Base-by-base conservation (phyloP, 148 eudicot genomes). In the Polygonum maritimum region DNA sequence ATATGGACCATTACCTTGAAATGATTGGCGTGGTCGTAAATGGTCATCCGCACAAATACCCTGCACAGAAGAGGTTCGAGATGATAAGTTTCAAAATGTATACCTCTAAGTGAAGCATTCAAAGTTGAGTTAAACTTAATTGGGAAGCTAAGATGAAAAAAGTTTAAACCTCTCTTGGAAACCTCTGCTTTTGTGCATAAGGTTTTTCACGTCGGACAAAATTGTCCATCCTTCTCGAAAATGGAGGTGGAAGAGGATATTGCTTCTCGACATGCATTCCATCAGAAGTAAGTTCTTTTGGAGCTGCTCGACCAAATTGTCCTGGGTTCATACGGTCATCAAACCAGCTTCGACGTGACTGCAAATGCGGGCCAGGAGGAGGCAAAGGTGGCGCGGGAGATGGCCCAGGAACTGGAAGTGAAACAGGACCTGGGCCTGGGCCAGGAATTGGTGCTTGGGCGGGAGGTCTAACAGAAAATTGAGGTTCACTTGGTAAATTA, bases 311-410 rank as follows among this genome's bases (percentile, higher is more conserved):
- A 78, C 76, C 85, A 22, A 84, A 54, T 45, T 84, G 89, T 63
- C 89, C 83, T 7, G 87, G 82, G 70, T 83, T 88, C 91, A 92
- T 83, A 80, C 87, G 91, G 80, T 87, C 93, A 80, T 92, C 96
- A 38, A 91, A 92, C 97, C 96, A 95, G 81, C 78, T 85, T 77
- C 92, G 89, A 82, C 82, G 96, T 72, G 91, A 76, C 76, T 89
- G 92, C 47, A 77, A 77, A 76, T 82, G 87, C 45, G 90, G 88
- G 58, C 72, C 86, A 18, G 87, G 88, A 22, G 35, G 65, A 58
- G 65, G 65, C 69, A 83, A 88, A 78, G 79, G 40, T 11, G 88
- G 80, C 2, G 85, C 78, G 60, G 85, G 78, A 21, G 76, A 82
- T 67, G 91, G 86, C 78, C 86, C 84, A 51, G 85, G 82, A 74